Percentiles rank a stretch among this genome's conserved stretches.
phyloP scores from a whole-genome alignment of 331 rosid species.

The Pyrus hybrid region DNA sequence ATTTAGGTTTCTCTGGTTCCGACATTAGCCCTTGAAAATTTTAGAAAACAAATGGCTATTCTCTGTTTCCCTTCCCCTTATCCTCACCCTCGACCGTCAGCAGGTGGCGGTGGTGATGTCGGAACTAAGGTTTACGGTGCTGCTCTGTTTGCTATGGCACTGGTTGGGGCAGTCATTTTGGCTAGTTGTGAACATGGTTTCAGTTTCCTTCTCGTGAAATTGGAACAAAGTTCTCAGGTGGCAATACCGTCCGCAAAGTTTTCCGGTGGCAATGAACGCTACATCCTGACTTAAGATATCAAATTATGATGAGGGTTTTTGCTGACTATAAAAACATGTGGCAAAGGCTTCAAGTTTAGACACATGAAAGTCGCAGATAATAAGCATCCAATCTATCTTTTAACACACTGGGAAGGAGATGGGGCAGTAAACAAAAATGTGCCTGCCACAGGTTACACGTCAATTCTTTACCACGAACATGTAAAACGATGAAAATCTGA shows the following conservation, averaged over 20 bases:
- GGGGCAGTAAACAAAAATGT: conserved; percentile 4
- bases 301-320: neutral
- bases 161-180: neutral
- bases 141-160: neutral
- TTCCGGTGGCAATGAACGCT: too few species aligned
- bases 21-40: neutral
- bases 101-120: neutral
- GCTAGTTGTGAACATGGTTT: neutral
- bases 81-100: neutral
- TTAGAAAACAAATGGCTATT: neutral
- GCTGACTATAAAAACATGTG: neutral
- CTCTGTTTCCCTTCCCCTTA: neutral
- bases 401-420: neutral
- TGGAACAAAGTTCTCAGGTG: too few species aligned
- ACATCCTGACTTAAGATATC: neutral
- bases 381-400: neutral
- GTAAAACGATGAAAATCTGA: neutral
- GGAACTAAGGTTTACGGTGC: neutral
- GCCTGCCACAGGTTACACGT: conserved; percentile 17
- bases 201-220: neutral
- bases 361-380: neutral
- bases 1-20: neutral
- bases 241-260: too few species aligned
- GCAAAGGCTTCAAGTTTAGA: too few species aligned
- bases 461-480: conserved; percentile 3